Evolutionary conservation across 1,284 basidiomycete species (phyloP).

Genomic region (Cryptococcus hybrid): DNA sequence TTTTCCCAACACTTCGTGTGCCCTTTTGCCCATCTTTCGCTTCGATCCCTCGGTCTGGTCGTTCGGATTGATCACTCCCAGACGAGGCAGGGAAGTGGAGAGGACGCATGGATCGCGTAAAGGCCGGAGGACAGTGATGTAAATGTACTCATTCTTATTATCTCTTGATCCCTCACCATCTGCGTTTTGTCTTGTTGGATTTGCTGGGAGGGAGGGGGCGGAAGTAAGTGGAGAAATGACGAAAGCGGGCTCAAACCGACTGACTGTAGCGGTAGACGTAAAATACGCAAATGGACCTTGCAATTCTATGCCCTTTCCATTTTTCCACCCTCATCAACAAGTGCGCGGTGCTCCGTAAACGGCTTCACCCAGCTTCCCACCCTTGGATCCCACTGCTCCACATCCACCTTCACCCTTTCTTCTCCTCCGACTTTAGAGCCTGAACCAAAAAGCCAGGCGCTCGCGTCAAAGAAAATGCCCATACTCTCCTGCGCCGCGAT

Average conservation of each 20-base stretch:
- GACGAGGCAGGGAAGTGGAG: constrained; percentile 32
- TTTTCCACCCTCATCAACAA: constrained; percentile 16
- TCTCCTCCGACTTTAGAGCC: constrained; percentile 6
- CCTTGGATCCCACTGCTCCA: constrained; percentile 61
- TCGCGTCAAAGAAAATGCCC: constrained; percentile 66
- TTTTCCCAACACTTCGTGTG: constrained; percentile 57
- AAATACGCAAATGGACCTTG: constrained; percentile 84
- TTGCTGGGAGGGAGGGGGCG: constrained; percentile 33
- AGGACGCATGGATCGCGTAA: constrained; percentile 61
- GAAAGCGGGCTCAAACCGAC: constrained; percentile 78
- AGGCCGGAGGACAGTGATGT: constrained; percentile 82
- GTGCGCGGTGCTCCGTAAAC: constrained; percentile 20
- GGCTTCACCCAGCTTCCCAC: constrained; percentile 55
- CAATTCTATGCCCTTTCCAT: constrained; percentile 52
- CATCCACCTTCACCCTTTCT: constrained; percentile 8
- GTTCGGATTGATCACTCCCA: too few species aligned
- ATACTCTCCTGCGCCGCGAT: constrained; percentile 75
- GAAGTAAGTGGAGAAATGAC: constrained; percentile 60
- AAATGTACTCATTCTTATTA: constrained; percentile 56
- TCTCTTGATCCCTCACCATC: neutral
- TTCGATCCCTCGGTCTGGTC: constrained; percentile 14
- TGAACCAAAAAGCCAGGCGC: constrained; percentile 54
- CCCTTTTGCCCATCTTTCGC: constrained; percentile 27
- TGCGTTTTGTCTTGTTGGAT: neutral
- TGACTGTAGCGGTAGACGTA: constrained; percentile 73